These are phyloP conservation scores for Blastobotrys apis DNA, from an alignment of 1,139 yeast species.

Conservation along the genomic window DNA sequence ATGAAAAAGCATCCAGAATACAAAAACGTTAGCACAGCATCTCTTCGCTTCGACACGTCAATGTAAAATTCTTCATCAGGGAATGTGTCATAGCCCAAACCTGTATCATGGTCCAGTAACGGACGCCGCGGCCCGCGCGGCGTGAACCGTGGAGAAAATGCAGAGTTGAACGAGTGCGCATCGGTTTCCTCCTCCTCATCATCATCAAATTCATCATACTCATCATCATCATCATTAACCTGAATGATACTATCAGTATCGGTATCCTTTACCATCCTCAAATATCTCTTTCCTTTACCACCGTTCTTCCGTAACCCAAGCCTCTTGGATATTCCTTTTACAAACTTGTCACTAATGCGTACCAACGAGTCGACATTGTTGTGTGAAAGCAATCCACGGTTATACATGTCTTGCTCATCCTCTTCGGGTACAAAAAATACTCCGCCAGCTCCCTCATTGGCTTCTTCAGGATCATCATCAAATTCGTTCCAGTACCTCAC, in stretches of 20 bases:
- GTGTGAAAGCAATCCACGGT: constrained; percentile 32
- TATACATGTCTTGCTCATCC: constrained; percentile 26
- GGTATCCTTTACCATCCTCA: constrained; percentile 11
- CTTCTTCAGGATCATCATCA: constrained; percentile 60
- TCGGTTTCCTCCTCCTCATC: constrained; percentile 17
- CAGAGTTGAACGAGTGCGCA: constrained; percentile 1
- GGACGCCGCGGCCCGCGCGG: constrained; percentile 15
- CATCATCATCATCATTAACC: constrained; percentile 17
- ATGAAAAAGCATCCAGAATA: constrained; percentile 43
- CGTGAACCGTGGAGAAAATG: constrained; percentile 26
- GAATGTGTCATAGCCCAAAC: constrained; percentile 20
- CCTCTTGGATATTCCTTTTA: constrained; percentile 18
- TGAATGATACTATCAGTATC: constrained; percentile 16
- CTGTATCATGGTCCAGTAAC: too few relatives aligned
- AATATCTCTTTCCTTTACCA: background rate
- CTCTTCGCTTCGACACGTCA: constrained; percentile 36
- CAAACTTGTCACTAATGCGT: constrained; percentile 25
- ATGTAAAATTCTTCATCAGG: constrained; percentile 23
- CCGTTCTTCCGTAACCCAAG: constrained; percentile 11
- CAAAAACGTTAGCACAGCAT: constrained; percentile 44
- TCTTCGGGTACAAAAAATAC: constrained; percentile 36
- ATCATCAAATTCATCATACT: constrained; percentile 16
- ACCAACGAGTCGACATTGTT: constrained; percentile 36
- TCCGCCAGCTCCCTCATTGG: constrained; percentile 34
- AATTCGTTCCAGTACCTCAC: constrained; percentile 69